These are phyloP conservation scores for Panicum miliaceum DNA, from an alignment of 176 grass and related monocot genomes.

Conservation along the genomic window DNA sequence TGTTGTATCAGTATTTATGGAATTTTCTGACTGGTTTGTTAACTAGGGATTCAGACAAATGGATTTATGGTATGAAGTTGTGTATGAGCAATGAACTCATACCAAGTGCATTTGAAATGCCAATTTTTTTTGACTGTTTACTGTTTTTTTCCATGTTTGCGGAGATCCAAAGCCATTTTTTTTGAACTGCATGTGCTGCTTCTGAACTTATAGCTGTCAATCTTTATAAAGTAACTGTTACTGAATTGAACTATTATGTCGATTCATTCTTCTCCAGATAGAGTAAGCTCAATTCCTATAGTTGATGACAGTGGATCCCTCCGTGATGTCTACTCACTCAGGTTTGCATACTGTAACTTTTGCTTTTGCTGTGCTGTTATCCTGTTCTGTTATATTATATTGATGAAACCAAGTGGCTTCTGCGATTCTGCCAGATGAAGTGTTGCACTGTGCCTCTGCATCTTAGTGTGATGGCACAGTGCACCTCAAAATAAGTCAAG, in stretches of 20 bases:
- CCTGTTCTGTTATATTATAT: constrained; percentile 16
- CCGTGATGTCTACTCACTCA: constrained; percentile 62
- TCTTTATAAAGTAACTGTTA: constrained; percentile 9
- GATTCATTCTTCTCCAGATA: constrained; percentile 46
- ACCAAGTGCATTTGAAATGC: constrained; percentile 8
- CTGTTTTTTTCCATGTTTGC: constrained; percentile 9
- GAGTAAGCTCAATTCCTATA: constrained; percentile 69
- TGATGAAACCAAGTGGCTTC: constrained; percentile 13
- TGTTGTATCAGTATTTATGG: constrained; percentile 1
- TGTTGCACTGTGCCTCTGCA: not conserved
- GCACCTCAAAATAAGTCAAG: not conserved
- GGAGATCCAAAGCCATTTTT: constrained; percentile 1
- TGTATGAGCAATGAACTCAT: constrained; percentile 18
- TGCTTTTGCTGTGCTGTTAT: constrained; percentile 31
- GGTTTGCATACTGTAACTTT: constrained; percentile 45
- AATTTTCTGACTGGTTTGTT: not conserved
- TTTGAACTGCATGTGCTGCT: constrained; percentile 32
- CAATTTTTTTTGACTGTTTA: not conserved
- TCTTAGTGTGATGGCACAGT: constrained; percentile 18
- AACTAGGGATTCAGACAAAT: constrained; percentile 7
- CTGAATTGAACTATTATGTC: constrained; percentile 14
- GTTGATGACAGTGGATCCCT: constrained; percentile 64
- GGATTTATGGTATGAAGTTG: not conserved
- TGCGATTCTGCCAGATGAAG: not conserved
- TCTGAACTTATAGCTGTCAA: constrained; percentile 17